Percentiles rank a stretch among this genome's conserved stretches.
Evolutionary conservation across 441 rosid genomes (phyloP).

Genomic region (Bruguiera hainesii): DNA sequence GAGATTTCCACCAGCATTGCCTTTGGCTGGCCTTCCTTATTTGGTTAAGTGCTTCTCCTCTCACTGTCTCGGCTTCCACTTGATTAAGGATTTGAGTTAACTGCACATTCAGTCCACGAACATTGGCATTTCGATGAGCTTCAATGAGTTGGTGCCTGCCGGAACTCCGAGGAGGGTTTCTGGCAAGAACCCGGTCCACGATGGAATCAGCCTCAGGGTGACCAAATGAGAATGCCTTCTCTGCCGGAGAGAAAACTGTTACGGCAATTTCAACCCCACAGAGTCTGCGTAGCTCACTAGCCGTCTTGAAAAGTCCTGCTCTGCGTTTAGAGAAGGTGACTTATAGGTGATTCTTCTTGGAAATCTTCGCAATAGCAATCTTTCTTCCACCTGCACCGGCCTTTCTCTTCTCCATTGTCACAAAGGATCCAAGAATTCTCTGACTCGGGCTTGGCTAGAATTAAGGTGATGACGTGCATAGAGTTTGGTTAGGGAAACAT

Average conservation of each 20-base stretch:
- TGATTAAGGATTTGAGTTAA: conserved; percentile 24
- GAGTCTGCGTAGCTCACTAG: conserved; percentile 46
- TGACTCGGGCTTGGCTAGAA: no score
- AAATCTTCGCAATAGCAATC: conserved; percentile 34
- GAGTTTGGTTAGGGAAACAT: conserved; percentile 9
- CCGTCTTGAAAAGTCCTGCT: conserved; percentile 45
- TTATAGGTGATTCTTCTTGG: conserved; percentile 36
- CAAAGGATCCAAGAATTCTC: neutral
- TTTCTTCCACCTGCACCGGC: conserved; percentile 40
- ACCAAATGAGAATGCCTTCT: conserved; percentile 42
- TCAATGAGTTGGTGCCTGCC: conserved; percentile 15
- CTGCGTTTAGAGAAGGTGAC: conserved; percentile 57
- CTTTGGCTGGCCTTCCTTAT: conserved; percentile 21
- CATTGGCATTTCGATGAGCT: conserved; percentile 36
- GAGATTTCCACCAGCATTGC: conserved; percentile 46
- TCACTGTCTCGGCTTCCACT: conserved; percentile 35
- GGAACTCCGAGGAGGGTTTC: conserved; percentile 13
- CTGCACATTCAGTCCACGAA: conserved; percentile 32
- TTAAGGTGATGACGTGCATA: neutral
- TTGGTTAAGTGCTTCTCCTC: conserved; percentile 31
- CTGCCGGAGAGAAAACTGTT: conserved; percentile 36
- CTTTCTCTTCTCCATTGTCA: conserved; percentile 24
- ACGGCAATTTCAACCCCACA: conserved; percentile 42
- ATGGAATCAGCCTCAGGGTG: conserved; percentile 41
- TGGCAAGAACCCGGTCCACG: conserved; percentile 26